These are phyloP conservation scores for Phytophthora citrophthora DNA, from an alignment of 352 stramenopile species.

Conservation along the genomic window DNA sequence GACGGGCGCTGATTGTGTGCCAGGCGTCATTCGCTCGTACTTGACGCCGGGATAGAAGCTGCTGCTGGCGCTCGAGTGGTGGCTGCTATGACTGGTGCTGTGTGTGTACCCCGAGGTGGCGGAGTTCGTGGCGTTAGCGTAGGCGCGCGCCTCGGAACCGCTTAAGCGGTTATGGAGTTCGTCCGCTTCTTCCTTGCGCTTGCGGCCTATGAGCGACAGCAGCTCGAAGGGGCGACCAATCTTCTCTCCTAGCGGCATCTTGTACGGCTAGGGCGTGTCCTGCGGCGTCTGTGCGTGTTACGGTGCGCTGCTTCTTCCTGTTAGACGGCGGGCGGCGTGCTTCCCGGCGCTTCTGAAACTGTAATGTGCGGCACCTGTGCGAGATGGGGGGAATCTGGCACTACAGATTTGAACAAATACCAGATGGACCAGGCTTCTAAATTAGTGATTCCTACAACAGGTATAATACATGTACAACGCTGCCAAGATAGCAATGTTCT, in stretches of 20 bases:
- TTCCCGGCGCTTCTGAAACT: conserved; percentile 3
- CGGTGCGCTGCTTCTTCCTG: not conserved
- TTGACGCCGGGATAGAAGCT: conserved; percentile 50
- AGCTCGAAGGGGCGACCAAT: conserved; percentile 66
- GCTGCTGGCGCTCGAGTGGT: conserved; percentile 11
- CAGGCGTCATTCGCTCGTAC: conserved; percentile 55
- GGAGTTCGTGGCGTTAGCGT: conserved; percentile 35
- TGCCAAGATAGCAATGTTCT: not conserved
- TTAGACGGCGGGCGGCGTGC: not conserved
- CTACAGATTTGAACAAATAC: not conserved
- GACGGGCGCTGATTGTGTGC: conserved; percentile 23
- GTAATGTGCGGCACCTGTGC: not conserved
- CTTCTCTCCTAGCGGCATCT: conserved; percentile 64
- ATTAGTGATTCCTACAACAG: not conserved
- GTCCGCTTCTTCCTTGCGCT: conserved; percentile 52
- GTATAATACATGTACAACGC: too few species aligned
- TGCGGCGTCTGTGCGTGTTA: not conserved
- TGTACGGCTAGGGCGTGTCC: conserved; percentile 3
- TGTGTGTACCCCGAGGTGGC: conserved; percentile 18
- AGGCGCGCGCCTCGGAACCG: conserved; percentile 26
- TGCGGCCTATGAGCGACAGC: conserved; percentile 66
- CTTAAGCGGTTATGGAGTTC: conserved; percentile 23
- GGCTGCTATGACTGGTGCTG: conserved; percentile 16
- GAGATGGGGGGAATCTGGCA: conserved; percentile 1
- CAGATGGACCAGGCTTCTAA: not conserved